Percentiles rank a stretch among this genome's conserved stretches.
phyloP scores from a whole-genome alignment of 768 basidiomycete species.

The Leccinum boreale region DNA sequence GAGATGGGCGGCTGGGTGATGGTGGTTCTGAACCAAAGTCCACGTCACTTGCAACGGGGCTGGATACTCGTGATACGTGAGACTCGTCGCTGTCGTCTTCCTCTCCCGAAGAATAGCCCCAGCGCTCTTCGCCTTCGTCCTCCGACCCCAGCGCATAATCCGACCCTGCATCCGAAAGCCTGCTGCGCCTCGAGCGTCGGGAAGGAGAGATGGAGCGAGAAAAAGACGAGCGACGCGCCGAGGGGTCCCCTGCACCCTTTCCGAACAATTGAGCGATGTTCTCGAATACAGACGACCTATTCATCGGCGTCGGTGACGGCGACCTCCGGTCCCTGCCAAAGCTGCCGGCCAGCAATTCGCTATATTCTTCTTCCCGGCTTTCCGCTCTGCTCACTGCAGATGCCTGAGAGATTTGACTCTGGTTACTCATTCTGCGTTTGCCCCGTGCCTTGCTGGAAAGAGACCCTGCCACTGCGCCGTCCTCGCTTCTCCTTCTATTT shows the following conservation, averaged over 20 bases:
- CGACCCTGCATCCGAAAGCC: slow-evolving; percentile 48
- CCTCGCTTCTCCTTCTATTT: slow-evolving; percentile 49
- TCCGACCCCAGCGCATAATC: slow-evolving; percentile 48
- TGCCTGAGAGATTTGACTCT: slow-evolving; percentile 36
- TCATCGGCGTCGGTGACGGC: slow-evolving; percentile 37
- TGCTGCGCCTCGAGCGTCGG: slow-evolving; percentile 45
- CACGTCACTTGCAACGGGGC: slow-evolving; percentile 50
- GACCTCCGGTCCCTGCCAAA: slow-evolving; percentile 30
- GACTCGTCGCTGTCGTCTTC: slow-evolving; percentile 51
- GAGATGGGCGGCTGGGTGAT: slow-evolving; percentile 43
- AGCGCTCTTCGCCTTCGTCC: slow-evolving; percentile 68
- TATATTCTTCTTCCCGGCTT: slow-evolving; percentile 37
- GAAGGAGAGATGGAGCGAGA: slow-evolving; percentile 54
- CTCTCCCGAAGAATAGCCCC: slow-evolving; percentile 91
- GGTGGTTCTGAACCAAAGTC: slow-evolving; percentile 71
- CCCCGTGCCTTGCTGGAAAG: slow-evolving; percentile 26
- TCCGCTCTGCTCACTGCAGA: slow-evolving; percentile 39
- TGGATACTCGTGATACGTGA: slow-evolving; percentile 16
- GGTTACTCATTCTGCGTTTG: slow-evolving; percentile 45
- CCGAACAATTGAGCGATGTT: slow-evolving; percentile 69
- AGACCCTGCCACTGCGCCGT: slow-evolving; percentile 27
- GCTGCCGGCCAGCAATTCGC: slow-evolving; percentile 29
- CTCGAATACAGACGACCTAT: slow-evolving; percentile 49
- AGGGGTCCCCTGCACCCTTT: slow-evolving; percentile 40
- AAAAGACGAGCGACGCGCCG: slow-evolving; percentile 49